Conservation (phyloP, 1,284 basidiomycete genomes). For the Hypsizygus ulmarius region DNA sequence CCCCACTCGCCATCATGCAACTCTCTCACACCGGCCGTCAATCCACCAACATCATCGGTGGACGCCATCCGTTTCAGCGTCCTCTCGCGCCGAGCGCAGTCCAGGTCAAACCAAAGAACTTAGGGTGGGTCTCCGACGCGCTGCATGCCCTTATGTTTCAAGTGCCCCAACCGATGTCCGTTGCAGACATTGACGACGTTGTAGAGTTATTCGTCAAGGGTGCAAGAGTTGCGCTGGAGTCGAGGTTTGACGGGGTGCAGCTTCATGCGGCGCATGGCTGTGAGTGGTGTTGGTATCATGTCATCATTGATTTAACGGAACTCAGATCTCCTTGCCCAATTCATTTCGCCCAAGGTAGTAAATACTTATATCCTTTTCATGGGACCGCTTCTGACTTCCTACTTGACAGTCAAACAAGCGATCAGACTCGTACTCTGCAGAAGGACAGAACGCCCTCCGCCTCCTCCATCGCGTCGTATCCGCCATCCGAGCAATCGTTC, state of each 20-base stretch:
- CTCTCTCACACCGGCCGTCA: constrained; percentile 88
- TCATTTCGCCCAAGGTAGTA: constrained; percentile 78
- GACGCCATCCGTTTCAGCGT: constrained; percentile 54
- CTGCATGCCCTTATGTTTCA: constrained; percentile 60
- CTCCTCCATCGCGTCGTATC: constrained; percentile 66
- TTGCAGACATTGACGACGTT: constrained; percentile 59
- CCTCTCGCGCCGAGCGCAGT: constrained; percentile 77
- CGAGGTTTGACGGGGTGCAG: constrained; percentile 89
- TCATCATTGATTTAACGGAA: no score
- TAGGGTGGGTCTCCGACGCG: constrained; percentile 36
- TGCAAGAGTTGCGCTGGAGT: constrained; percentile 60
- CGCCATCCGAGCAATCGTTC: constrained; percentile 57
- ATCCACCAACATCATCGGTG: constrained; percentile 71
- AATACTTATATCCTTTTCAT: constrained; percentile 6
- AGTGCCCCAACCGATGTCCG: constrained; percentile 59
- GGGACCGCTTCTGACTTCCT: neutral
- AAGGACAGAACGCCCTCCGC: constrained; percentile 46
- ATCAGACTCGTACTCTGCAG: constrained; percentile 58
- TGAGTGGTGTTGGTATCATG: constrained; percentile 35
- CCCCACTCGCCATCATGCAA: constrained; percentile 70
- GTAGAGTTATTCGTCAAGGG: constrained; percentile 70
- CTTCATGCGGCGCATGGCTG: constrained; percentile 90
- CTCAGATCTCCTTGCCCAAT: constrained; percentile 86
- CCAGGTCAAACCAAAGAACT: constrained; percentile 44
- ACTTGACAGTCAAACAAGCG: constrained; percentile 64